phyloP scores from a whole-genome alignment of 2,329 filamentous ascomycete species.

The Allantophomopsis lycopodina region DNA sequence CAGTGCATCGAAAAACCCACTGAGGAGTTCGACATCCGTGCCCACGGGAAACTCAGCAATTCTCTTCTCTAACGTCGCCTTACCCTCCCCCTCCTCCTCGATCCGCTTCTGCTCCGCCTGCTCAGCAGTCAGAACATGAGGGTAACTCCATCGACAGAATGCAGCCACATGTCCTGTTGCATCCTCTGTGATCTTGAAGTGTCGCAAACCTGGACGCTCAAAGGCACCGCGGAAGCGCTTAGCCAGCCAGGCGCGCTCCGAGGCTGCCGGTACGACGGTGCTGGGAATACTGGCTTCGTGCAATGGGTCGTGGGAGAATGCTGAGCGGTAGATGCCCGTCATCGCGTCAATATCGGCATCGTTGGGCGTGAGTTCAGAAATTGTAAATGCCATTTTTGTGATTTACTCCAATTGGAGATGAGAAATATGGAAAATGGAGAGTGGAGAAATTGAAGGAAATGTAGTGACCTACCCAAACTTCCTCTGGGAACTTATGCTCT shows the following conservation, averaged over 20 bases:
- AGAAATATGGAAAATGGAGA: no score
- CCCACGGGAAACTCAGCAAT: slow-evolving; percentile 14
- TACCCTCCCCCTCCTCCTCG: slow-evolving; percentile 4
- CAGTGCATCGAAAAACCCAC: slow-evolving; percentile 17
- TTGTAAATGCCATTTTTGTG: no score
- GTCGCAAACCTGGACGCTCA: slow-evolving; percentile 12
- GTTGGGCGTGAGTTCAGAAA: slow-evolving; percentile 6
- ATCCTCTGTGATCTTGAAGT: slow-evolving; percentile 20
- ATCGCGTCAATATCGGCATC: slow-evolving; percentile 16
- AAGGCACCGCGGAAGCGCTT: slow-evolving; percentile 15
- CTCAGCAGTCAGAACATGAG: slow-evolving; percentile 11
- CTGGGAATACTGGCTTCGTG: slow-evolving; percentile 1
- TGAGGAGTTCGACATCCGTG: slow-evolving; percentile 14
- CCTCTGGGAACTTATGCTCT: no score
- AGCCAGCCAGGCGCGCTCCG: slow-evolving; percentile 15
- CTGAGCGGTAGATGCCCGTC: slow-evolving; percentile 13
- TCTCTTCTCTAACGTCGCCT: slow-evolving; percentile 1
- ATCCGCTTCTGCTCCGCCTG: no score
- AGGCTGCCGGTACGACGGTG: slow-evolving; percentile 1
- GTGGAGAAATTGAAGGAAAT: no score
- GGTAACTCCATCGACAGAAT: slow-evolving; percentile 21
- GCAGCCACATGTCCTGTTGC: slow-evolving; percentile 16
- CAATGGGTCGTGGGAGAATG: slow-evolving; percentile 9
- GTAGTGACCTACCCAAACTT: no score
- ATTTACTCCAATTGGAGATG: no score